A percentile compares a stretch with the other conserved stretches of the same genome.
Evolutionary conservation across 768 basidiomycete genomes (phyloP).

Genomic region (Saitozyma podzolica): DNA sequence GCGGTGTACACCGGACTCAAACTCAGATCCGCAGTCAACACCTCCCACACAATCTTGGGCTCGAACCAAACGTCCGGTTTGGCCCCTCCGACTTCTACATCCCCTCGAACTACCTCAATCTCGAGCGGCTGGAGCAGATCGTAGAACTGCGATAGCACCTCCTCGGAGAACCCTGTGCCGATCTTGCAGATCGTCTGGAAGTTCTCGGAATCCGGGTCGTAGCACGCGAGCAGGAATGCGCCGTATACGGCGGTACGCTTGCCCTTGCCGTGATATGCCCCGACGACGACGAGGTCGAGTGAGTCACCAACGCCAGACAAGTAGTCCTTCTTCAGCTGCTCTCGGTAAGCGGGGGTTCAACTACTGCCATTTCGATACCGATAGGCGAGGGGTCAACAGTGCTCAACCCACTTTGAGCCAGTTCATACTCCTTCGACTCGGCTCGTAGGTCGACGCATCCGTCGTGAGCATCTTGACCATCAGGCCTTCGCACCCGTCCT

Average conservation of each 20-base stretch:
- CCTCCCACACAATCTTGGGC: slow-evolving; percentile 96
- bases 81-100: slow-evolving; percentile 84
- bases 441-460: slow-evolving; percentile 90
- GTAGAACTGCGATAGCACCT: slow-evolving; percentile 75
- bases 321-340: slow-evolving; percentile 96
- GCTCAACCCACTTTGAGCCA: slow-evolving; percentile 80
- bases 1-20: slow-evolving; percentile 72
- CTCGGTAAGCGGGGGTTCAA: slow-evolving; percentile 5
- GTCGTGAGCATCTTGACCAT: slow-evolving; percentile 99
- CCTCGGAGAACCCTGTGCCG: slow-evolving; percentile 96
- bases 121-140: slow-evolving; percentile 68
- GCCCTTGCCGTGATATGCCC: slow-evolving; percentile 95
- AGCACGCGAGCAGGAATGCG: slow-evolving; percentile 95
- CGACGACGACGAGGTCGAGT: slow-evolving; percentile 94
- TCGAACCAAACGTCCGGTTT: slow-evolving; percentile 99
- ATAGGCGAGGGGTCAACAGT: background rate
- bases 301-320: slow-evolving; percentile 95
- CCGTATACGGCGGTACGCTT: slow-evolving; percentile 97
- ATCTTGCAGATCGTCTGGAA: slow-evolving; percentile 99
- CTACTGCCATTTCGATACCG: slow-evolving; percentile 8
- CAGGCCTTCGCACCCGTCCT: slow-evolving; percentile 96
- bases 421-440: slow-evolving; percentile 89
- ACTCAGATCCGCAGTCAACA: slow-evolving; percentile 93
- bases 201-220: slow-evolving; percentile 88
- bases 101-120: slow-evolving; percentile 61